These are phyloP conservation scores for Candida taoyuanica DNA, from an alignment of 805 yeast species.

Conservation along the genomic window DNA sequence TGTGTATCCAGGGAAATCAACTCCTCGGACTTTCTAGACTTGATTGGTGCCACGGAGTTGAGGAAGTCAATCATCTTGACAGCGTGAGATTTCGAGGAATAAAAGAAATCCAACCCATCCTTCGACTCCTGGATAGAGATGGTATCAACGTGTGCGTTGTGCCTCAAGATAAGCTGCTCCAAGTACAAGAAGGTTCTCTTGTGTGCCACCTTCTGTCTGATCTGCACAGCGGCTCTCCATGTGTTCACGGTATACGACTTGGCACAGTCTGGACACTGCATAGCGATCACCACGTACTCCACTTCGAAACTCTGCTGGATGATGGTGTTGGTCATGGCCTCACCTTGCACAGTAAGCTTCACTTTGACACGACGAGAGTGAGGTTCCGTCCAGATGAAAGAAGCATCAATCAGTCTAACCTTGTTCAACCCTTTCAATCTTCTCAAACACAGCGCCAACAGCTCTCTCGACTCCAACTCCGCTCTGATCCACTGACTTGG, in stretches of 20 bases:
- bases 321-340: slow-evolving; percentile 86
- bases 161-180: slow-evolving; percentile 90
- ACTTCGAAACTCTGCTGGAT: slow-evolving; percentile 94
- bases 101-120: slow-evolving; percentile 94
- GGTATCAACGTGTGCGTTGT: slow-evolving; percentile 91
- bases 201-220: slow-evolving; percentile 95
- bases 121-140: slow-evolving; percentile 87
- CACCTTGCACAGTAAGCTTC: slow-evolving; percentile 93
- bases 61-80: slow-evolving; percentile 90
- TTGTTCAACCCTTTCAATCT: slow-evolving; percentile 82
- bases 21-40: slow-evolving; percentile 81
- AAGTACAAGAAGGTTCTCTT: slow-evolving; percentile 93
- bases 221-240: slow-evolving; percentile 97
- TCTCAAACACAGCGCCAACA: slow-evolving; percentile 84
- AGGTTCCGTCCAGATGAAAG: slow-evolving; percentile 98
- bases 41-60: slow-evolving; percentile 77
- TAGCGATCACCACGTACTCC: slow-evolving; percentile 87
- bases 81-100: slow-evolving; percentile 85
- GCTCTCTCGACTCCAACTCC: slow-evolving; percentile 86
- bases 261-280: slow-evolving; percentile 99
- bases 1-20: slow-evolving; percentile 89
- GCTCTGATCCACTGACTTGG: slow-evolving; percentile 92
- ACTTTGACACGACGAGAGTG: slow-evolving; percentile 93
- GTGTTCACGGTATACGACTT: slow-evolving; percentile 94
- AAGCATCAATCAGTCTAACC: slow-evolving; percentile 86